Base-by-base conservation (phyloP, 2,329 filamentous ascomycete genomes). In the Calonectria leucothoes region DNA sequence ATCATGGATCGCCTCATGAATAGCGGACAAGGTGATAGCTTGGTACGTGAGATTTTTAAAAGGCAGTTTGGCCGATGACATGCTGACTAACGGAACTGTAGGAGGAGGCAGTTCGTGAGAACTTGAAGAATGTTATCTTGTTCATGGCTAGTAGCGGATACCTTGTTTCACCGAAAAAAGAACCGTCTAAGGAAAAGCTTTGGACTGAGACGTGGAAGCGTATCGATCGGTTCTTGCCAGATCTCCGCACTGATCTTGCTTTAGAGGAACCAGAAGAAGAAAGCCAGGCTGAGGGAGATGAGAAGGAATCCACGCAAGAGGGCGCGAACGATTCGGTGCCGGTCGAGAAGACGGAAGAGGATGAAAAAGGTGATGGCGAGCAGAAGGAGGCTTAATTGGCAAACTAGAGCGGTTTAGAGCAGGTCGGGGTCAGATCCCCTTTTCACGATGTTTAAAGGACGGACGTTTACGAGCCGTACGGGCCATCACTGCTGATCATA, bases 1-100 rank as follows among this genome's bases (percentile, higher is more conserved):
- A 94, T 98, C 68, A 95, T 99, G 91, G 97, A 99, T 83, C 92
- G 97, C 29, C 89, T 99, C 76, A 97, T 98, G 93, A 98, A 98
- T 81, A 97, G 94, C 81, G 96, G 96, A 0, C 95, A 98, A 83
- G 95, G 95, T 29, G 95, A 98, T 81, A 96, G 93, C 80, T 86
- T 98, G 82, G 94, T 96, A 90, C 86, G 93, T 89, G 52, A 35
- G 45, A 33, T 10, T n/a, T 12, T 14, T 17, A 7, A 20, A 3
- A 2, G 8, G n/a, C 11, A 23, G 39, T 23, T 35, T 39, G 29
- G 17, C 37, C 10, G 29, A 8, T 37, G 12, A 31, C 39, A 25
- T 7, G 33, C 64, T 77, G 71, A 76, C 68, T 77, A 29, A 80
- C 69, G 5, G 17, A 27, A 15, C n/a, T 45, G 20, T 78, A 98